Conservation (phyloP, 139 green algal species). For the Auxenochlorella pyrenoidosa region DNA sequence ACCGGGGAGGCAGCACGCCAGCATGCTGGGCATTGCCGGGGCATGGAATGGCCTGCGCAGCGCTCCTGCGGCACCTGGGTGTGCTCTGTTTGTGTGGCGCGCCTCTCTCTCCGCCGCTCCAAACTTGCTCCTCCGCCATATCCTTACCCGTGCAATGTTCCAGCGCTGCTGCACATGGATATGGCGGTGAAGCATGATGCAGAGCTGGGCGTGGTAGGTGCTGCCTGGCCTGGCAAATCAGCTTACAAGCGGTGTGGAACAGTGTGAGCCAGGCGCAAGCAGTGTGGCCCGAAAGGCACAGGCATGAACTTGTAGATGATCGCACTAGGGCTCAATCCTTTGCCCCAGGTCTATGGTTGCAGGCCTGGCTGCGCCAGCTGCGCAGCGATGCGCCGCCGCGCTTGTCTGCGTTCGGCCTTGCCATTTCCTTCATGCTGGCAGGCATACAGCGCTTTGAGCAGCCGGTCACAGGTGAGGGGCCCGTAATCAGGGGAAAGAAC, state of each 20-base stretch:
- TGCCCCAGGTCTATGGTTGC: background rate
- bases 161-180: slow-evolving; percentile 46
- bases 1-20: too few species aligned
- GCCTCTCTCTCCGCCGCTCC: too few species aligned
- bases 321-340: too few species aligned
- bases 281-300: too few species aligned
- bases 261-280: too few species aligned
- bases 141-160: background rate
- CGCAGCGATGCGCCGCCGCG: background rate
- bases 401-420: slow-evolving; percentile 28
- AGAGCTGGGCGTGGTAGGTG: slow-evolving; percentile 34
- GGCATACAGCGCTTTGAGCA: slow-evolving; percentile 39
- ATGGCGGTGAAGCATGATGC: slow-evolving; percentile 45
- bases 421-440: slow-evolving; percentile 37
- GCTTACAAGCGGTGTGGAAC: too few species aligned
- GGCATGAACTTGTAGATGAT: too few species aligned
- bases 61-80: too few species aligned
- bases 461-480: background rate
- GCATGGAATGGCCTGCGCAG: too few species aligned
- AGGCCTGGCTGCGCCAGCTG: slow-evolving; percentile 36
- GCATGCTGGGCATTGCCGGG: too few species aligned
- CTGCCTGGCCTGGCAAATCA: background rate
- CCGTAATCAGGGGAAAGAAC: background rate
- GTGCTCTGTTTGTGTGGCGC: too few species aligned
- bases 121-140: too few species aligned